Percentiles rank a stretch among this genome's conserved stretches.
These are phyloP conservation scores for Didymosphaeria variabile DNA, from an alignment of 2,329 filamentous ascomycete species.

Conservation along the genomic window DNA sequence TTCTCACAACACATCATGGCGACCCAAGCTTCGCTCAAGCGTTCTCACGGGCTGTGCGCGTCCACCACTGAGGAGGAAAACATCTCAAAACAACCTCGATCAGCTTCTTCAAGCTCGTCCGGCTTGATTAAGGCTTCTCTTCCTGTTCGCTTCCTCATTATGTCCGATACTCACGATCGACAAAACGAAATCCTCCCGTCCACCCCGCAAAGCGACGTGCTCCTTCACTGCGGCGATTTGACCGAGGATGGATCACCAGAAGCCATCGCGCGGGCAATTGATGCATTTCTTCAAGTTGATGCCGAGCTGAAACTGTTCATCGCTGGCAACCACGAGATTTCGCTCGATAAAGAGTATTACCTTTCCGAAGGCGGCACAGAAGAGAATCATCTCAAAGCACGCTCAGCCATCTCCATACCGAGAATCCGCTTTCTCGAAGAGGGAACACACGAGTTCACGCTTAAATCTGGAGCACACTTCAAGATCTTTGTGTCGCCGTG, in stretches of 20 bases:
- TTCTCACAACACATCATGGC: background rate
- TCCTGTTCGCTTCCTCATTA: slow-evolving; percentile 45
- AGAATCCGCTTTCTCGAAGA: slow-evolving; percentile 64
- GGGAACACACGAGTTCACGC: slow-evolving; percentile 56
- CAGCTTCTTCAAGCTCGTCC: slow-evolving; percentile 14
- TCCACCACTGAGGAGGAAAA: background rate
- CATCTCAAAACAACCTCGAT: background rate
- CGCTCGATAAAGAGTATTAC: slow-evolving; percentile 57
- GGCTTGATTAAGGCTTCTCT: background rate
- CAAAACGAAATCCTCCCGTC: slow-evolving; percentile 44
- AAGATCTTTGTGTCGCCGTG: slow-evolving; percentile 63
- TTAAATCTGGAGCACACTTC: slow-evolving; percentile 59
- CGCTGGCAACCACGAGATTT: slow-evolving; percentile 69
- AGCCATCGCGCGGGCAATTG: slow-evolving; percentile 58
- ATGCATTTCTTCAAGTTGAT: slow-evolving; percentile 56
- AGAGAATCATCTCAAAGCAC: slow-evolving; percentile 18
- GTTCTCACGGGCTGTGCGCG: background rate
- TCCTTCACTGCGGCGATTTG: slow-evolving; percentile 67
- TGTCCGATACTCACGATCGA: slow-evolving; percentile 49
- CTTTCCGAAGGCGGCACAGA: slow-evolving; percentile 40
- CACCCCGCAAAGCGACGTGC: slow-evolving; percentile 60
- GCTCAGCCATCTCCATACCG: slow-evolving; percentile 43
- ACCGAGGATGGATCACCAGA: slow-evolving; percentile 58
- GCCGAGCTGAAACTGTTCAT: slow-evolving; percentile 68
- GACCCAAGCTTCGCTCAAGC: background rate